phyloP scores from a whole-genome alignment of 2,329 filamentous ascomycete genomes.

The Xylariales sp. region DNA sequence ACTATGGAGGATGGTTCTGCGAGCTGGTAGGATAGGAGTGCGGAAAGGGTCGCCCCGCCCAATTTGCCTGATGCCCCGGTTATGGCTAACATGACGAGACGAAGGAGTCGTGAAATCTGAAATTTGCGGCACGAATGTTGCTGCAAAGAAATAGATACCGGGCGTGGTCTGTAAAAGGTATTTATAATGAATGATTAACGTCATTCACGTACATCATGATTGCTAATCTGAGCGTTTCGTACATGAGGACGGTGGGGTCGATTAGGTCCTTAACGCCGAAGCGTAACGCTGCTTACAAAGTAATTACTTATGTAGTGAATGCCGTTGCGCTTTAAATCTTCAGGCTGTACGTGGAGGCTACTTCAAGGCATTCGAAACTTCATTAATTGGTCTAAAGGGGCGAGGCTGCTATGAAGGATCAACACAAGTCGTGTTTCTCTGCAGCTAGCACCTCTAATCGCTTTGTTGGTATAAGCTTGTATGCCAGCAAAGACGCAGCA shows the following conservation, averaged over 20 bases:
- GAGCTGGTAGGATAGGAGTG: slow-evolving; percentile 38
- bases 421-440: too few species aligned
- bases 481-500: too few species aligned
- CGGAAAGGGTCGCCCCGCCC: slow-evolving; percentile 43
- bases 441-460: too few species aligned
- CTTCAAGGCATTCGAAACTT: too few species aligned
- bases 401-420: too few species aligned
- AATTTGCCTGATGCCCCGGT: slow-evolving; percentile 50
- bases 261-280: background rate
- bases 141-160: background rate
- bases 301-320: background rate
- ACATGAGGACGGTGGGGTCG: background rate
- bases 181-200: background rate
- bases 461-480: too few species aligned
- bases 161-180: background rate
- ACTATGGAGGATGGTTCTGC: slow-evolving; percentile 17
- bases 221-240: background rate
- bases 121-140: background rate
- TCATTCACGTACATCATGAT: background rate
- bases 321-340: background rate
- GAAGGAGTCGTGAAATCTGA: background rate
- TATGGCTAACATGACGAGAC: slow-evolving; percentile 32
- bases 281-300: background rate
- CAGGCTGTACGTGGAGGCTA: too few species aligned
- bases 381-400: too few species aligned